These are phyloP conservation scores for Quercus phellos DNA, from an alignment of 331 rosid genomes.

Conservation along the genomic window DNA sequence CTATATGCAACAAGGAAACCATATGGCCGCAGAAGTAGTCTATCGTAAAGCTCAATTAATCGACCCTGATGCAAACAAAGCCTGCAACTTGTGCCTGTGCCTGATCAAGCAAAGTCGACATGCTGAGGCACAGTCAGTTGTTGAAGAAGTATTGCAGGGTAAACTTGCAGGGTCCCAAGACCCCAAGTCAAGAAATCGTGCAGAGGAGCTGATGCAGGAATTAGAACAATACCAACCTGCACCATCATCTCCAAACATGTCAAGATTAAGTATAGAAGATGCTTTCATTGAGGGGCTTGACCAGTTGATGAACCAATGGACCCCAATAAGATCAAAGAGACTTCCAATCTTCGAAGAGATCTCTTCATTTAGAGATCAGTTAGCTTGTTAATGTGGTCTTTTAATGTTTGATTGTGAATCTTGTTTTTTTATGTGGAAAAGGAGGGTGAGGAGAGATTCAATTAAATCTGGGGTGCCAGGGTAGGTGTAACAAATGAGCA, in stretches of 20 bases:
- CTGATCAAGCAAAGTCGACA: constrained; percentile 56
- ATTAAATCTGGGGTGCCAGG: too few species aligned
- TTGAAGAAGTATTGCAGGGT: constrained; percentile 46
- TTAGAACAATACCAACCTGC: constrained; percentile 25
- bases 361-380: constrained; percentile 67
- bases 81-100: constrained; percentile 71
- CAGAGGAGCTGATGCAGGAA: constrained; percentile 45
- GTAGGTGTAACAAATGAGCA: too few species aligned
- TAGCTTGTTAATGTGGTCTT: constrained; percentile 50
- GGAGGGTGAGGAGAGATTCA: background rate
- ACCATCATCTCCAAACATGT: constrained; percentile 3
- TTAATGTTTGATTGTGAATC: background rate
- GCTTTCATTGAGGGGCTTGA: constrained; percentile 66
- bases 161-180: constrained; percentile 51
- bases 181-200: constrained; percentile 45
- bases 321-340: constrained; percentile 59
- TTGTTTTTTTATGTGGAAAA: background rate
- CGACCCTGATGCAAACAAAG: constrained; percentile 83
- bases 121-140: constrained; percentile 42
- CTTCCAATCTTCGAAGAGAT: constrained; percentile 93
- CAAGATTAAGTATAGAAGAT: constrained; percentile 45
- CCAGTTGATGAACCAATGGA: constrained; percentile 49
- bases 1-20: constrained; percentile 74
- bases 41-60: constrained; percentile 74
- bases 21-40: constrained; percentile 68